Evolutionary conservation across 257 asterid genomes (phyloP).

Genomic region (Apocynum venetum): DNA sequence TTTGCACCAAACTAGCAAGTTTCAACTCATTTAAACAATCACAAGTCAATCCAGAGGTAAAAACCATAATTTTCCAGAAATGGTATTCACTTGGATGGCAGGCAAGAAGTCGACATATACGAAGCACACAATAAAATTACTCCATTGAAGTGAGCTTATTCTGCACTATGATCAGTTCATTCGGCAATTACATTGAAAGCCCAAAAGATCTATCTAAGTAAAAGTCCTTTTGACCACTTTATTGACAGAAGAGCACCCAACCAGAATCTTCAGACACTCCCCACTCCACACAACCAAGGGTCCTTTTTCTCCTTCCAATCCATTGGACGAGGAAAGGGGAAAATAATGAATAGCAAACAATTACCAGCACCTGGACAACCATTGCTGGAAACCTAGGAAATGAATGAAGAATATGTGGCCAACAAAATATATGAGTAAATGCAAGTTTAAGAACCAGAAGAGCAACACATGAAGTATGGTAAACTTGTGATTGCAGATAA

Average conservation of each 20-base stretch:
- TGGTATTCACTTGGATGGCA: not conserved
- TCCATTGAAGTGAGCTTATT: not conserved
- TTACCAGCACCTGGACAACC: not conserved
- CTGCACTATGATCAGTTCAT: not conserved
- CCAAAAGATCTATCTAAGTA: not conserved
- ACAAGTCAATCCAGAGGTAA: not conserved
- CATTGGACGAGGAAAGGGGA: not conserved
- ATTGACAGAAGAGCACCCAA: not conserved
- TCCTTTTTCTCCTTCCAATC: not conserved
- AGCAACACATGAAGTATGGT: not conserved
- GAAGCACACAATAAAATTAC: not conserved
- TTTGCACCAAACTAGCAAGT: not conserved
- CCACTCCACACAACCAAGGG: not conserved
- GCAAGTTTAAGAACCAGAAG: not conserved
- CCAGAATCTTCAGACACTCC: not conserved
- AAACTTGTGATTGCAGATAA: not conserved
- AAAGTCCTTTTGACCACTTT: not conserved
- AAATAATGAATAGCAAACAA: not conserved
- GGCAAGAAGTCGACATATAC: not conserved
- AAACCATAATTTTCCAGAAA: not conserved
- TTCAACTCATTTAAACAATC: not conserved
- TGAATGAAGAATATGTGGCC: too few species aligned
- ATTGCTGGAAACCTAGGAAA: too few species aligned
- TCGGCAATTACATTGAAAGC: not conserved
- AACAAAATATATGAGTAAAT: too few species aligned